Conservation (phyloP, 2,329 filamentous ascomycete genomes). For the Neocatenulostroma microsporum region DNA sequence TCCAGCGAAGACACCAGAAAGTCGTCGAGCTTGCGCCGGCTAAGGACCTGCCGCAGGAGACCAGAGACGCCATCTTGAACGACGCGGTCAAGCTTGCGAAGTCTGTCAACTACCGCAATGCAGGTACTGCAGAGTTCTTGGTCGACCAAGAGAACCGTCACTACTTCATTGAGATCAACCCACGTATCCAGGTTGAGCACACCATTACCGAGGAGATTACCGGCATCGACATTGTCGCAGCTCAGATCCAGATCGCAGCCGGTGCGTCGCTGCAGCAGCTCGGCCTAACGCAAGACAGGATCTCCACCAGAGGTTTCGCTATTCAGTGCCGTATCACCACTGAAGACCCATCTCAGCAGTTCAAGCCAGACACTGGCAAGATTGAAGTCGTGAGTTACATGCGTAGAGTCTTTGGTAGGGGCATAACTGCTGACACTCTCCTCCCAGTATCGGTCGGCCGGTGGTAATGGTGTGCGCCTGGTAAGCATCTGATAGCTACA, state of each 20-base stretch:
- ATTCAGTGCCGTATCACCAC: conserved; percentile 99
- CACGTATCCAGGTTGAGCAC: conserved; percentile 97
- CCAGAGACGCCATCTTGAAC: conserved; percentile 76
- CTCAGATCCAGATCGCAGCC: conserved; percentile 97
- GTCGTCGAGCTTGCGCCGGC: conserved; percentile 96
- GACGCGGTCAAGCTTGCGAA: conserved; percentile 91
- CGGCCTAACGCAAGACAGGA: conserved; percentile 94
- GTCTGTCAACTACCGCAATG: conserved; percentile 97
- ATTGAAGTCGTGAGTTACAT: too few relatives aligned
- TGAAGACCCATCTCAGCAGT: conserved; percentile 82
- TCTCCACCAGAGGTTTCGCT: conserved; percentile 89
- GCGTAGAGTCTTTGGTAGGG: too few relatives aligned
- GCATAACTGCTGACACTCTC: too few relatives aligned
- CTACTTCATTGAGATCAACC: conserved; percentile 99
- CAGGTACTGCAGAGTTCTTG: conserved; percentile 96
- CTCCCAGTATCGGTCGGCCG: conserved; percentile 95
- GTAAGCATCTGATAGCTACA: too few relatives aligned
- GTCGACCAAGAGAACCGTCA: conserved; percentile 95
- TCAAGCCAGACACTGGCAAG: conserved; percentile 94
- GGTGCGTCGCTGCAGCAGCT: conserved; percentile 89
- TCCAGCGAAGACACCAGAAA: conserved; percentile 97
- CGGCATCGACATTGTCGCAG: conserved; percentile 95
- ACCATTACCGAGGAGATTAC: conserved; percentile 99
- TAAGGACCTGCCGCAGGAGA: conserved; percentile 80
- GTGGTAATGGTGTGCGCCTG: conserved; percentile 69